Base-by-base conservation (phyloP, 306 rosid species). In the Prunus mume region DNA sequence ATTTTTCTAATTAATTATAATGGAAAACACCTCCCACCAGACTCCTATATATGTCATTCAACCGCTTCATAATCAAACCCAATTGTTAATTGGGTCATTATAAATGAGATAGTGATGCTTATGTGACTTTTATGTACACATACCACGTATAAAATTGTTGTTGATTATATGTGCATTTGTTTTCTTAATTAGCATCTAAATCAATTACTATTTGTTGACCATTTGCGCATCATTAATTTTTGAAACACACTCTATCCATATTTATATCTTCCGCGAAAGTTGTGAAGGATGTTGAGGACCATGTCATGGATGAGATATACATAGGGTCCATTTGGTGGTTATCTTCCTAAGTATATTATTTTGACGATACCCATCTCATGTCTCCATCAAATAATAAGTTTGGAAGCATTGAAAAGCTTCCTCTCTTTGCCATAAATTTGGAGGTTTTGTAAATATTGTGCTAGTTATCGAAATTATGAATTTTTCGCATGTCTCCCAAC, bases 281-380 rank as follows among this genome's bases (percentile, higher is more conserved):
- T 47, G 71, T 74, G 58, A 43, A 14, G 9, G 60, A 32, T 17
- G n/a, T 46, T 18, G 69, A 46, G 46, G 27, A 73, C 3, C 70
- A 57, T 72, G 55, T 72, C 55, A 72, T 56, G 68, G 75, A 38
- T 57, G 76, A 56, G 76, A 41, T 56, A 49, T 17, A 1, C 25
- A 75, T 64, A 24, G 63, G 78, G 63, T 50, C 78, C 61, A 24
- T 32, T 75, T 30, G 25, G 78, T 72, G 54, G 15, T 72, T 72
- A 57, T 72, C 54, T 56, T 41, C 24, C 22, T 72, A 28, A n/a
- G 6, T 65, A 7, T 34, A 65, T 22, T 34, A 1, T 34, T n/a
- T 1, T 71, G 62, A 66, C 17, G 45, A 68, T 66, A 43, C 51
- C 67, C 64, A 38, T 62, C 60, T 70, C 69, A 43, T 28, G 66